phyloP scores from a whole-genome alignment of 352 stramenopile species.

The Phytopythium sindhum region DNA sequence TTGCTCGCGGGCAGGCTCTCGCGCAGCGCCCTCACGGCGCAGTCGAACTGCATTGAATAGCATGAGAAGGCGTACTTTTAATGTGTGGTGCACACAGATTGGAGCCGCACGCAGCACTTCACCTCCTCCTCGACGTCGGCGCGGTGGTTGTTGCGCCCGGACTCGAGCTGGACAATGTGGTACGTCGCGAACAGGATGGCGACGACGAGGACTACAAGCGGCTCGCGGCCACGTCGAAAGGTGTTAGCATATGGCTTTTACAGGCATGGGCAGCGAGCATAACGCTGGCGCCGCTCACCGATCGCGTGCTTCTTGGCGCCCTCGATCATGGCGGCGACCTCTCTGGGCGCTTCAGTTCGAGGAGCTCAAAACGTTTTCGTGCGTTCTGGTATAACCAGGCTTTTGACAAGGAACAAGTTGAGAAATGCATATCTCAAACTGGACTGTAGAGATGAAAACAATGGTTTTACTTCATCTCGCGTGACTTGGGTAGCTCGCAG shows the following conservation, averaged over 20 bases:
- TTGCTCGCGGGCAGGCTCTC: slow-evolving; percentile 28
- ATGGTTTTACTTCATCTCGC: not conserved
- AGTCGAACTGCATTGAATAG: slow-evolving; percentile 42
- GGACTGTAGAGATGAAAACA: not conserved
- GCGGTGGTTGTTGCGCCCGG: slow-evolving; percentile 26
- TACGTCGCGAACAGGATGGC: slow-evolving; percentile 58
- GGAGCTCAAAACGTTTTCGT: not conserved
- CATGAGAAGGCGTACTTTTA: not conserved
- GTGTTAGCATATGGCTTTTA: not conserved
- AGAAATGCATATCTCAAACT: not conserved
- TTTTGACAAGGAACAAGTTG: not conserved
- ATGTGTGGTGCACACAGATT: not conserved
- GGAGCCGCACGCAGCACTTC: not conserved
- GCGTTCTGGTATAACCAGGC: not conserved
- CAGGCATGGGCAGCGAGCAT: not conserved
- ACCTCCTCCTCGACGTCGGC: slow-evolving; percentile 40
- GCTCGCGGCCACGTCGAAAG: not conserved
- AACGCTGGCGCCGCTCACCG: slow-evolving; percentile 13
- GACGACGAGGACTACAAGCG: slow-evolving; percentile 46
- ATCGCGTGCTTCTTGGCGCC: slow-evolving; percentile 36
- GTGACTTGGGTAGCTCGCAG: no score
- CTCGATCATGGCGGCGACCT: slow-evolving; percentile 14
- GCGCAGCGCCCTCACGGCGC: slow-evolving; percentile 36
- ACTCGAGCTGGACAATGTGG: slow-evolving; percentile 53
- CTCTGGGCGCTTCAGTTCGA: not conserved